phyloP scores from a whole-genome alignment of 768 basidiomycete genomes.

The Rossbeevera mucosa region DNA sequence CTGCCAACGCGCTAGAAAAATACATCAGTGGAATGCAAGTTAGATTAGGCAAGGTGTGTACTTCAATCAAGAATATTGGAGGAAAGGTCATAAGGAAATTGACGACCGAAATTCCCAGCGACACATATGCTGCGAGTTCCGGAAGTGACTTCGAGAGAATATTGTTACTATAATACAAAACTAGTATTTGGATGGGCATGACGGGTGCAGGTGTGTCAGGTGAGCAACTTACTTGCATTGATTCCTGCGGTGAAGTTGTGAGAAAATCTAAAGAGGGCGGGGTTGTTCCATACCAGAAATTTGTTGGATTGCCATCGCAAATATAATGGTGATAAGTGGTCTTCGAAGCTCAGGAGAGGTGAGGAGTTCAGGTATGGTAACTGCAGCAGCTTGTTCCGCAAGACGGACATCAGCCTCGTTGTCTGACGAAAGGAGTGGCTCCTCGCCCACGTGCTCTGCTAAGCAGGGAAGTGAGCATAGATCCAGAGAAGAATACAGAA shows the following conservation, averaged over 20 bases:
- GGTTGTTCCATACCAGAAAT: slow-evolving; percentile 51
- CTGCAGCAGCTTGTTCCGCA: slow-evolving; percentile 25
- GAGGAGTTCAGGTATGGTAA: slow-evolving; percentile 54
- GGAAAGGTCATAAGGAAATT: slow-evolving; percentile 77
- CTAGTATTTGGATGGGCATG: slow-evolving; percentile 34
- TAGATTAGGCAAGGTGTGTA: slow-evolving; percentile 23
- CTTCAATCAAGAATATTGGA: slow-evolving; percentile 84
- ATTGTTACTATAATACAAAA: slow-evolving; percentile 87
- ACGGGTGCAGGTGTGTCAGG: neutral
- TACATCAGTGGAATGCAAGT: slow-evolving; percentile 2
- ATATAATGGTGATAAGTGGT: slow-evolving; percentile 62
- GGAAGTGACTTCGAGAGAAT: slow-evolving; percentile 81
- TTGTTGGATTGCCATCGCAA: slow-evolving; percentile 76
- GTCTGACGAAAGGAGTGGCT: slow-evolving; percentile 22
- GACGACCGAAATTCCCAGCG: slow-evolving; percentile 77
- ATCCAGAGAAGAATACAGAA: neutral
- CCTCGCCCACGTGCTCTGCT: slow-evolving; percentile 26
- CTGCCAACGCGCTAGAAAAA: slow-evolving; percentile 62
- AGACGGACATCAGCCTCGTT: slow-evolving; percentile 15
- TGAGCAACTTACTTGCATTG: slow-evolving; percentile 54
- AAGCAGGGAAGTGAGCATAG: slow-evolving; percentile 6
- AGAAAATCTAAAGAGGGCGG: slow-evolving; percentile 2
- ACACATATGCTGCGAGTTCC: slow-evolving; percentile 73
- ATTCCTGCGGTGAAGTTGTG: slow-evolving; percentile 45
- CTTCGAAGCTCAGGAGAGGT: slow-evolving; percentile 49